Conservation (phyloP, 257 asterid species). For the Jaltomata sinuosa region DNA sequence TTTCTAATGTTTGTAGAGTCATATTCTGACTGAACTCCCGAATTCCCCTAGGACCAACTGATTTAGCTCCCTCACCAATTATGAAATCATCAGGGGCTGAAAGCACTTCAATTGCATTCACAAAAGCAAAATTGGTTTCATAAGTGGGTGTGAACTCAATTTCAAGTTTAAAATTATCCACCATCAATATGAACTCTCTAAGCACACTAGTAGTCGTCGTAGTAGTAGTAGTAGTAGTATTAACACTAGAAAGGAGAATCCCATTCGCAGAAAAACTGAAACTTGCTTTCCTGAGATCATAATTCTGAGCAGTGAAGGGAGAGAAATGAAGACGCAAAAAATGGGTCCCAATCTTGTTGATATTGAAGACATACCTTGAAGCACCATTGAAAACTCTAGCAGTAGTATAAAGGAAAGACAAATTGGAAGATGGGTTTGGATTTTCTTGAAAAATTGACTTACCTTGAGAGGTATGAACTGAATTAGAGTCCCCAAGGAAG, state of each 20-base stretch:
- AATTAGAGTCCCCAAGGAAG: constrained; percentile 49
- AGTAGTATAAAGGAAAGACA: constrained; percentile 30
- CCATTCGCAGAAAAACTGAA: constrained; percentile 57
- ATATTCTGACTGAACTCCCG: constrained; percentile 52
- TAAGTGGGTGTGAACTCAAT: constrained; percentile 37
- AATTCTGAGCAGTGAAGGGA: constrained; percentile 36
- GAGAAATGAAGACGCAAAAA: constrained; percentile 66
- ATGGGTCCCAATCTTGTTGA: constrained; percentile 56
- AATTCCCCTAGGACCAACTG: constrained; percentile 39
- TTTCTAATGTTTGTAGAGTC: constrained; percentile 46
- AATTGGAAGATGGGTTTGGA: constrained; percentile 27
- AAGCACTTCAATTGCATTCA: constrained; percentile 65
- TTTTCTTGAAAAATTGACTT: constrained; percentile 32
- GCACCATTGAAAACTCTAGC: constrained; percentile 53
- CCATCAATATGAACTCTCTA: constrained; percentile 54
- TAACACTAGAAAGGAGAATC: constrained; percentile 28
- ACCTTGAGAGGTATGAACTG: constrained; percentile 37
- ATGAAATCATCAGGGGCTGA: constrained; percentile 63
- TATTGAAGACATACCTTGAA: constrained; percentile 28
- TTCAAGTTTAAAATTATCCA: constrained; percentile 38
- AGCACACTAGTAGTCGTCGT: constrained; percentile 21
- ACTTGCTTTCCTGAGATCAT: constrained; percentile 29
- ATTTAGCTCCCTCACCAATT: constrained; percentile 37
- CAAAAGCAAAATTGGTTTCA: constrained; percentile 45
- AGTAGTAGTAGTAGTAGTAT: constrained; percentile 13